Evolutionary conservation across 768 basidiomycete species (phyloP).

Genomic region (Gautieria morchelliformis): DNA sequence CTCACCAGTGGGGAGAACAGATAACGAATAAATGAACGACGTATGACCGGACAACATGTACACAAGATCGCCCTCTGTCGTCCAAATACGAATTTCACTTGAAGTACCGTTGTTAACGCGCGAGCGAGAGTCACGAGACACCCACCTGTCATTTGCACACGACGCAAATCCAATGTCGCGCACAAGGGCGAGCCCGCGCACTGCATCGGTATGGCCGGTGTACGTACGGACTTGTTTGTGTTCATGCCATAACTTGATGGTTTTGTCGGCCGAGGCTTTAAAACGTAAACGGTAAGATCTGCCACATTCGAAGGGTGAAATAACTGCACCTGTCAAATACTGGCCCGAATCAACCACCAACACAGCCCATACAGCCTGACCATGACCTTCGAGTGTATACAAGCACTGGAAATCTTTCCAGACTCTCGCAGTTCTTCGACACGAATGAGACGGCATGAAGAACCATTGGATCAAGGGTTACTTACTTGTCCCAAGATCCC

Average conservation of each 20-base stretch:
- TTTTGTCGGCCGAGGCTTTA: slow-evolving; percentile 87
- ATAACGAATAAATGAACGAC: slow-evolving; percentile 90
- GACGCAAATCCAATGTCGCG: slow-evolving; percentile 90
- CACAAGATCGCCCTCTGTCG: slow-evolving; percentile 66
- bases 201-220: slow-evolving; percentile 83
- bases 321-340: slow-evolving; percentile 64
- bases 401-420: slow-evolving; percentile 73
- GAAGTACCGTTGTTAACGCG: neutral
- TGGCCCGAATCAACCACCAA: slow-evolving; percentile 66
- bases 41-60: slow-evolving; percentile 89
- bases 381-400: slow-evolving; percentile 74
- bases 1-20: slow-evolving; percentile 71
- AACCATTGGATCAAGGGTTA: slow-evolving; percentile 6
- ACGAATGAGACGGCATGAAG: neutral
- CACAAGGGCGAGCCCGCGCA: slow-evolving; percentile 72
- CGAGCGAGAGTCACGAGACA: slow-evolving; percentile 2
- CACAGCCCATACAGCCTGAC: slow-evolving; percentile 93
- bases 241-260: slow-evolving; percentile 80
- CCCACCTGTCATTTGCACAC: slow-evolving; percentile 86
- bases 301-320: neutral
- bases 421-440: slow-evolving; percentile 78
- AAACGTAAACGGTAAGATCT: neutral
- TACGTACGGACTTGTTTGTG: slow-evolving; percentile 70
- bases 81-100: slow-evolving; percentile 92
- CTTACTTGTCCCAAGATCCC: slow-evolving; percentile 95